phyloP scores from a whole-genome alignment of 495 filamentous ascomycete genomes.

The Bombardia bombarda region DNA sequence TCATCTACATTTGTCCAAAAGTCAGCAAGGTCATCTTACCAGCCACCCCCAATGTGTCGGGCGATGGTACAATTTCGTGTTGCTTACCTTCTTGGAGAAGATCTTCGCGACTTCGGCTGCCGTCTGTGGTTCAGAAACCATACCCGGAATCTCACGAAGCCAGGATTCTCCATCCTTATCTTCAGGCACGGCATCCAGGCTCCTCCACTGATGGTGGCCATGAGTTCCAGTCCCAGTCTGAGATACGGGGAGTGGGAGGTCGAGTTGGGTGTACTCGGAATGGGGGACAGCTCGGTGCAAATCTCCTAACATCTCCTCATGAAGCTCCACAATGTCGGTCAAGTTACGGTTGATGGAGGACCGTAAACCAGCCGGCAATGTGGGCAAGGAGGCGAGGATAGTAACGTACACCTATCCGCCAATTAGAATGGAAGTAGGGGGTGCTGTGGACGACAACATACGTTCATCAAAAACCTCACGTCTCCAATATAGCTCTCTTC shows the following conservation, averaged over 20 bases:
- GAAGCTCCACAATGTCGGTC: conserved; percentile 60
- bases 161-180: conserved; percentile 31
- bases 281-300: conserved; percentile 54
- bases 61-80: neutral
- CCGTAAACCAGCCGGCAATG: conserved; percentile 45
- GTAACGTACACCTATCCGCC: conserved; percentile 54
- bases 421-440: conserved; percentile 5
- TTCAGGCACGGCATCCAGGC: conserved; percentile 52
- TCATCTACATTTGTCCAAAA: conserved; percentile 46
- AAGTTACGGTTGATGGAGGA: conserved; percentile 59
- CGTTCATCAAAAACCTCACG: conserved; percentile 76
- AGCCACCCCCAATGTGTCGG: too few species aligned
- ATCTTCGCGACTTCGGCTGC: conserved; percentile 68
- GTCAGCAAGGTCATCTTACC: conserved; percentile 3
- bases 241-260: conserved; percentile 15
- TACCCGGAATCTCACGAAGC: conserved; percentile 39
- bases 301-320: conserved; percentile 61
- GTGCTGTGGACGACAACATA: conserved; percentile 30
- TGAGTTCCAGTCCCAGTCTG: conserved; percentile 10
- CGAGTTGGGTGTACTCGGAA: conserved; percentile 49
- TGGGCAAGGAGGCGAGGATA: conserved; percentile 53
- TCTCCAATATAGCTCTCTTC: conserved; percentile 88
- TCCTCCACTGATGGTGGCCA: conserved; percentile 49
- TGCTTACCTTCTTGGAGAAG: conserved; percentile 63
- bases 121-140: conserved; percentile 61